phyloP scores from a whole-genome alignment of 1,284 basidiomycete genomes.

The Ceratobasidium sp. region DNA sequence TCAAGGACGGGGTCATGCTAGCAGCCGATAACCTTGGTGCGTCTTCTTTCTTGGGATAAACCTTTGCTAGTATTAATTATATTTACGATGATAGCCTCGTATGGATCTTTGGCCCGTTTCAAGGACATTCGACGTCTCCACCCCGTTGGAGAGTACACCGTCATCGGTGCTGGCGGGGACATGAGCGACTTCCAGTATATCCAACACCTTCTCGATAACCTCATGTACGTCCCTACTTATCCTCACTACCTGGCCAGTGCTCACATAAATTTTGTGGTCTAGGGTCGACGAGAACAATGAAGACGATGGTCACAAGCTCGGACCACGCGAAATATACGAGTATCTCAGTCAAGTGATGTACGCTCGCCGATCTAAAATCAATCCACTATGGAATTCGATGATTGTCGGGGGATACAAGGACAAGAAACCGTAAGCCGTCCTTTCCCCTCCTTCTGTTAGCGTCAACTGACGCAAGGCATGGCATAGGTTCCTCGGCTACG shows the following conservation, averaged over 20 bases:
- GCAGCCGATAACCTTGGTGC: slow-evolving; percentile 95
- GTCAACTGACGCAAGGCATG: not conserved
- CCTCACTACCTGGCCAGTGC: not conserved
- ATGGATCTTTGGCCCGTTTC: slow-evolving; percentile 97
- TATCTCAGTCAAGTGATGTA: slow-evolving; percentile 96
- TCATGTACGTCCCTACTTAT: slow-evolving; percentile 60
- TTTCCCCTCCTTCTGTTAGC: not conserved
- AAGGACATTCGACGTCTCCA: slow-evolving; percentile 93
- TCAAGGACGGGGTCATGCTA: slow-evolving; percentile 98
- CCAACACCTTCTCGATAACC: slow-evolving; percentile 79
- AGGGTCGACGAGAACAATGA: slow-evolving; percentile 82
- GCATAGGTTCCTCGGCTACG: slow-evolving; percentile 88
- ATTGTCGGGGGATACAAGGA: slow-evolving; percentile 93
- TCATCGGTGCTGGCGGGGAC: slow-evolving; percentile 94
- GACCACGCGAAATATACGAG: slow-evolving; percentile 93
- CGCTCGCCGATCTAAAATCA: slow-evolving; percentile 84
- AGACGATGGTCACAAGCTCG: slow-evolving; percentile 86
- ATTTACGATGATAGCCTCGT: slow-evolving; percentile 77
- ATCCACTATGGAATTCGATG: slow-evolving; percentile 97
- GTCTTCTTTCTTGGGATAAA: not conserved
- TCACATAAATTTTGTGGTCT: not conserved
- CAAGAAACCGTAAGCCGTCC: slow-evolving; percentile 71
- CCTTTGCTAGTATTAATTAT: not conserved
- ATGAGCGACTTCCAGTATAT: slow-evolving; percentile 99
- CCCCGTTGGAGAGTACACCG: slow-evolving; percentile 83